Evolutionary conservation across 2,329 filamentous ascomycete genomes (phyloP), one percentile per base, ranked within the genome.

Genomic region (Alternaria brassicicola): DNA sequence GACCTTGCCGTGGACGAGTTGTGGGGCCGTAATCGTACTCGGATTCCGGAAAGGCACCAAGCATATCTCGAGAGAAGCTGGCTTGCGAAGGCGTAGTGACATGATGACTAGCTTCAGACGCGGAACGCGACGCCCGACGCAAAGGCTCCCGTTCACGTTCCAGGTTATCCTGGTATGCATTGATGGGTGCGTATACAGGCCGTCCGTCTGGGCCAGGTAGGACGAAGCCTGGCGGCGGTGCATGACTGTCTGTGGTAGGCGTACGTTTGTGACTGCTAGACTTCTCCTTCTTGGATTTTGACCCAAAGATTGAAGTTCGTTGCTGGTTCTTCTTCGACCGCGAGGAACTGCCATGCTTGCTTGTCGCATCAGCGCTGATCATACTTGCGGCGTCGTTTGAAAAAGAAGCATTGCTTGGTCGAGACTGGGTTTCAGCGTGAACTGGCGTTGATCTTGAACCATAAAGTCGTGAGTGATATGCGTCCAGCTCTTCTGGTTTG

Each of bases 401-500:
- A 6, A 68, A 59, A 19, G 73, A 69, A 52, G 71, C 66, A 50
- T 57, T 68, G 35, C 42, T 54, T 30, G 67, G 65, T 26, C 64
- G 65, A 51, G 65, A 38, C 36, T 59, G 66, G 35, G 51, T 36
- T 58, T 66, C 61, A 39, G 71, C 63, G 46, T 65, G 71, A 64
- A 63, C 69, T 71, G 70, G 63, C 63, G 69, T 63, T 62, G 66
- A 63, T 55, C 63, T 67, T 53, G 65, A 54, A 17, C 88, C 86
- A 74, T 87, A 86, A 62, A 85, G 80, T 69, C 85, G 83, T 62
- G 88, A 86, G 73, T 94, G 89, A 66, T 96, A 83, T 45, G 92
- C 93, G 61, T 89, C 89, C 67, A 97, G 82, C 76, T 97, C 93
- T 52, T 90, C 87, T 70, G 88, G 86, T 67, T 85, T 92, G 63